phyloP scores from a whole-genome alignment of 495 filamentous ascomycete genomes.

The Hypoxylon rickii region DNA sequence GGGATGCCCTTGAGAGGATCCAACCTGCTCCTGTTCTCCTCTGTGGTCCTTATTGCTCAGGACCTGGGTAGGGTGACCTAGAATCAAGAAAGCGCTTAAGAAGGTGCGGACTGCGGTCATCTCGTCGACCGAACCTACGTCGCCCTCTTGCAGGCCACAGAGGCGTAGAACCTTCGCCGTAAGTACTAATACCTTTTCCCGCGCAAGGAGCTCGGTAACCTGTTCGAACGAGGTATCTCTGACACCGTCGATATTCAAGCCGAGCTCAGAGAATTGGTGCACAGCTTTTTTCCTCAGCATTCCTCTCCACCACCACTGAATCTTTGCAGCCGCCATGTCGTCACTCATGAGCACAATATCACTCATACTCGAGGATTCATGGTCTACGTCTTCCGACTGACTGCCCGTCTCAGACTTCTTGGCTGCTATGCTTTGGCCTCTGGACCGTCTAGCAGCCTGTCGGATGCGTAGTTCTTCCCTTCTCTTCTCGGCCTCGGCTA shows the following conservation, averaged over 20 bases:
- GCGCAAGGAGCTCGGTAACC: slow-evolving; percentile 74
- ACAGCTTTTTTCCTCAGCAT: slow-evolving; percentile 63
- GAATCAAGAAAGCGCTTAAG: slow-evolving; percentile 87
- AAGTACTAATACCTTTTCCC: slow-evolving; percentile 69
- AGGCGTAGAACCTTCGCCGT: slow-evolving; percentile 76
- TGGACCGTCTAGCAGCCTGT: slow-evolving; percentile 62
- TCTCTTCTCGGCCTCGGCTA: slow-evolving; percentile 84
- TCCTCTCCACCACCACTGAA: slow-evolving; percentile 80
- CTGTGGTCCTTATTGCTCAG: slow-evolving; percentile 80
- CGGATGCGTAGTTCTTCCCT: slow-evolving; percentile 61
- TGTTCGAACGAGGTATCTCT: slow-evolving; percentile 80
- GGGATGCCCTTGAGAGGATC: slow-evolving; percentile 47
- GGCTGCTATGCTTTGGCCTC: slow-evolving; percentile 65
- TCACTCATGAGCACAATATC: slow-evolving; percentile 61
- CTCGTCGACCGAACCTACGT: slow-evolving; percentile 68
- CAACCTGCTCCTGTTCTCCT: slow-evolving; percentile 71
- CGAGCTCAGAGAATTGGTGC: slow-evolving; percentile 67
- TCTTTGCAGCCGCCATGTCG: slow-evolving; percentile 69
- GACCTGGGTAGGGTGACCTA: slow-evolving; percentile 90
- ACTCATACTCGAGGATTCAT: slow-evolving; percentile 41
- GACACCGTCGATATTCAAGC: slow-evolving; percentile 74
- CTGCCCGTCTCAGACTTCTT: slow-evolving; percentile 52
- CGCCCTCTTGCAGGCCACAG: slow-evolving; percentile 74
- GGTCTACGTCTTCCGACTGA: slow-evolving; percentile 60
- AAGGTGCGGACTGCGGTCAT: slow-evolving; percentile 87